phyloP scores from a whole-genome alignment of 2,329 filamentous ascomycete genomes.

The Calonectria pteridis region DNA sequence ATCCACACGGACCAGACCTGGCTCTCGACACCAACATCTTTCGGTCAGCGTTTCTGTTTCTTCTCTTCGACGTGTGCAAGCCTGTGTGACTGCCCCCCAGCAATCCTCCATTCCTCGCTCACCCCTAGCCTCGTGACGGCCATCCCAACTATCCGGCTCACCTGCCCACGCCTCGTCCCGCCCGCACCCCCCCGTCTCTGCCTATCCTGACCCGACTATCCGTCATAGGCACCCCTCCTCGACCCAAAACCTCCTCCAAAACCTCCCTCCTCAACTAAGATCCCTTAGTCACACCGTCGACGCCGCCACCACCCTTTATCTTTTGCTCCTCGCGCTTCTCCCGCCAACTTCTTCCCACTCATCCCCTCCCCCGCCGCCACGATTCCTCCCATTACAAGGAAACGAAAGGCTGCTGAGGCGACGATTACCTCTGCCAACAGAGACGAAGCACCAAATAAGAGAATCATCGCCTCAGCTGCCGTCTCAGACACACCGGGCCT shows the following conservation, averaged over 20 bases:
- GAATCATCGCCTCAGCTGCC: constrained; percentile 68
- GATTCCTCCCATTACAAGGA: constrained; percentile 71
- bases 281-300: constrained; percentile 26
- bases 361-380: constrained; percentile 53
- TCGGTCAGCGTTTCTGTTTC: background rate
- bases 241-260: constrained; percentile 14
- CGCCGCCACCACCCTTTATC: constrained; percentile 18
- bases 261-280: constrained; percentile 11
- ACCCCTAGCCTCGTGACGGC: constrained; percentile 23
- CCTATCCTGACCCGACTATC: constrained; percentile 23
- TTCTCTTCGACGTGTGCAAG: background rate
- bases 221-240: constrained; percentile 19
- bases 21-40: constrained; percentile 9
- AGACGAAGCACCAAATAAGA: constrained; percentile 63
- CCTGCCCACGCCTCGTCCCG: constrained; percentile 9
- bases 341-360: background rate
- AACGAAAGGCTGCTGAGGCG: constrained; percentile 76
- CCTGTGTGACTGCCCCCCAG: constrained; percentile 4
- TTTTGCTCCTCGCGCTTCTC: background rate
- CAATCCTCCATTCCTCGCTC: background rate
- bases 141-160: constrained; percentile 3
- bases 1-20: background rate
- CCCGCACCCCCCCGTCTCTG: constrained; percentile 2
- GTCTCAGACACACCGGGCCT: constrained; percentile 53
- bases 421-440: constrained; percentile 62